phyloP scores from a whole-genome alignment of 2,329 filamentous ascomycete genomes.

The Fusarium sarcochroum region DNA sequence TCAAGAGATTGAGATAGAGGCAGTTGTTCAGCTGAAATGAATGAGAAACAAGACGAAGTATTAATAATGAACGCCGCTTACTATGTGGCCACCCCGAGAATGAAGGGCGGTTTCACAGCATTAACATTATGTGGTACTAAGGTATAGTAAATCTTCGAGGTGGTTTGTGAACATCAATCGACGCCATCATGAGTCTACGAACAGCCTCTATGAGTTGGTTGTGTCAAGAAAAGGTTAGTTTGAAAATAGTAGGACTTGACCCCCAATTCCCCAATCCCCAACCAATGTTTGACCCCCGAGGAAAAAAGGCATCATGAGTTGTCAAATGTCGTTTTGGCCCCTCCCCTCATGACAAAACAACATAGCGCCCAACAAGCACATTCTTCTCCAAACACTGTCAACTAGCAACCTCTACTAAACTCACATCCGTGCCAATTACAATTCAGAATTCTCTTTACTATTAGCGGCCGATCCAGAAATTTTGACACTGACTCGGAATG shows the following conservation, averaged over 20 bases:
- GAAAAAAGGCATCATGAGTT: constrained; percentile 6
- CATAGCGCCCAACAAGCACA: constrained; percentile 1
- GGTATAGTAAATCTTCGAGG: not conserved
- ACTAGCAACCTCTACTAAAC: not conserved
- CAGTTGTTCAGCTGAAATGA: too few relatives aligned
- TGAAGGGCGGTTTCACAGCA: not conserved
- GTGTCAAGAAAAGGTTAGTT: not conserved
- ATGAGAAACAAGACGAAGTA: too few relatives aligned
- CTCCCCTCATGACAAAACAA: constrained; percentile 10
- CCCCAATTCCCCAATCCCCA: not conserved
- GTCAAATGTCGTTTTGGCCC: not conserved
- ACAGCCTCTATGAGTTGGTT: not conserved
- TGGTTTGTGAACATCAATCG: not conserved
- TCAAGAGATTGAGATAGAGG: too few relatives aligned
- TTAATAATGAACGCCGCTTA: not conserved
- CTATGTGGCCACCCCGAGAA: not conserved
- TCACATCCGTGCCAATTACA: constrained; percentile 33
- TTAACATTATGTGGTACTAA: constrained; percentile 1
- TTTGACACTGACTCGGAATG: constrained; percentile 1
- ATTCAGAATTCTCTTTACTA: not conserved
- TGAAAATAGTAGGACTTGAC: not conserved
- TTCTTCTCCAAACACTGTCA: constrained; percentile 9
- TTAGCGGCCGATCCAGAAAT: constrained; percentile 6
- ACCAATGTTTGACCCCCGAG: not conserved
- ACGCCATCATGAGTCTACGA: not conserved